phyloP scores from a whole-genome alignment of 345 rosid genomes.

The Sonneratia alba region DNA sequence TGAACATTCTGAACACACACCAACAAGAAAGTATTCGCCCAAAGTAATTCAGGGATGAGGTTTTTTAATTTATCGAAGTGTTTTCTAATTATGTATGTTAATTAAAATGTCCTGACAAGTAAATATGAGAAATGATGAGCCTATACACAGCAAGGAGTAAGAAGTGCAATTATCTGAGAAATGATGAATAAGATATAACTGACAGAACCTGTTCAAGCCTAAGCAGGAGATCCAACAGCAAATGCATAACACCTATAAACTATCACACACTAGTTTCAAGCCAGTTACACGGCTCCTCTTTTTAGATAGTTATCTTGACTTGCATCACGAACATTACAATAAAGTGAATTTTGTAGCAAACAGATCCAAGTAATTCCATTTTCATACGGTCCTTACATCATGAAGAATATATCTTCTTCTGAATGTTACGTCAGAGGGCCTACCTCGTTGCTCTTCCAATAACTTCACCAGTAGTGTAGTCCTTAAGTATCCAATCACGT shows the following conservation, averaged over 20 bases:
- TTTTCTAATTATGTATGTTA: not conserved
- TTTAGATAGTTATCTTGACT: not conserved
- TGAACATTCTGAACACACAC: not conserved
- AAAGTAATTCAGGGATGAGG: not conserved
- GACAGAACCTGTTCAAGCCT: not conserved
- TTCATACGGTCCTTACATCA: not conserved
- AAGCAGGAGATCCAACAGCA: not conserved
- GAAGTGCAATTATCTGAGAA: not conserved
- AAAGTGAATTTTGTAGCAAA: not conserved
- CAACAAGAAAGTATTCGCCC: not conserved
- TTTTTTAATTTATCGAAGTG: not conserved
- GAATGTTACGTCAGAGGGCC: not conserved
- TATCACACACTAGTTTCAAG: not conserved
- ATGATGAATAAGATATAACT: not conserved
- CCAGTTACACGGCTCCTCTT: not conserved
- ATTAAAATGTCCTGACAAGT: not conserved
- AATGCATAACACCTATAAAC: not conserved
- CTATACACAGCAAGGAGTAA: not conserved
- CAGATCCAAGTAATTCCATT: not conserved
- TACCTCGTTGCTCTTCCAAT: constrained; percentile 95
- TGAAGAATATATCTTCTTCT: not conserved
- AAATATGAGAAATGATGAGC: not conserved
- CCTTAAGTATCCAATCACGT: constrained; percentile 81
- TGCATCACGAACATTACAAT: not conserved
- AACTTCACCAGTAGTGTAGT: constrained; percentile 56